Conservation (phyloP, 2,329 filamentous ascomycete species). For the Leptosphaerulina australis region DNA sequence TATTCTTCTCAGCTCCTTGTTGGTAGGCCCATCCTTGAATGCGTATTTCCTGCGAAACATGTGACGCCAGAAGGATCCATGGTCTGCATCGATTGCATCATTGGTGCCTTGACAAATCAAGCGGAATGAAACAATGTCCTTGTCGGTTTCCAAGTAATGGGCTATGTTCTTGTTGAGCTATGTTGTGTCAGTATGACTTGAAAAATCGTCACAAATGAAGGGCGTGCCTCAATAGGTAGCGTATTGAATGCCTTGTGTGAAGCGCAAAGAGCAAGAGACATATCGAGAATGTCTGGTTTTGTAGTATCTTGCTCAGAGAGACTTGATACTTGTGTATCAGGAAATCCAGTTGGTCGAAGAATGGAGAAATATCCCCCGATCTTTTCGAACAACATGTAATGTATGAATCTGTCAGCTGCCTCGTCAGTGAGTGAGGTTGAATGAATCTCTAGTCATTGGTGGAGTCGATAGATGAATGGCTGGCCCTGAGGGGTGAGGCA, state of each 20-base stretch:
- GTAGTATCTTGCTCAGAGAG: not conserved
- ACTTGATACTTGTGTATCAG: not conserved
- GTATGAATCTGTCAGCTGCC: not conserved
- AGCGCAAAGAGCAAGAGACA: slow-evolving; percentile 17
- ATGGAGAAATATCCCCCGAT: not conserved
- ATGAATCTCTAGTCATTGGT: not conserved
- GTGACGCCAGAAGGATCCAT: slow-evolving; percentile 55
- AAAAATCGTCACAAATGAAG: not conserved
- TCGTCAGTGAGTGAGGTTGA: not conserved
- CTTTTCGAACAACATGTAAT: not conserved
- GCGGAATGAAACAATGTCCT: slow-evolving; percentile 53
- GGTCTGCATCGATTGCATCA: slow-evolving; percentile 50
- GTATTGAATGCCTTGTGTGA: slow-evolving; percentile 35
- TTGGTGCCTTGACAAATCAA: slow-evolving; percentile 49
- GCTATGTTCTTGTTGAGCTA: slow-evolving; percentile 53
- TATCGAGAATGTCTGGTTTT: slow-evolving; percentile 1
- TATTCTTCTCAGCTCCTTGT: slow-evolving; percentile 41
- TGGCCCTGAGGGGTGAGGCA: not conserved
- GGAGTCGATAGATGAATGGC: not conserved
- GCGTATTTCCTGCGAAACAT: slow-evolving; percentile 55
- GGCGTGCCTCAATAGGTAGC: slow-evolving; percentile 41
- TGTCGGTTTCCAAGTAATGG: slow-evolving; percentile 47
- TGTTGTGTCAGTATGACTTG: not conserved
- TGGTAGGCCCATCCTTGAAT: slow-evolving; percentile 23
- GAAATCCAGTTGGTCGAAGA: not conserved